These are phyloP conservation scores for Buddleja alternifolia DNA, from an alignment of 257 asterid genomes.

Conservation along the genomic window DNA sequence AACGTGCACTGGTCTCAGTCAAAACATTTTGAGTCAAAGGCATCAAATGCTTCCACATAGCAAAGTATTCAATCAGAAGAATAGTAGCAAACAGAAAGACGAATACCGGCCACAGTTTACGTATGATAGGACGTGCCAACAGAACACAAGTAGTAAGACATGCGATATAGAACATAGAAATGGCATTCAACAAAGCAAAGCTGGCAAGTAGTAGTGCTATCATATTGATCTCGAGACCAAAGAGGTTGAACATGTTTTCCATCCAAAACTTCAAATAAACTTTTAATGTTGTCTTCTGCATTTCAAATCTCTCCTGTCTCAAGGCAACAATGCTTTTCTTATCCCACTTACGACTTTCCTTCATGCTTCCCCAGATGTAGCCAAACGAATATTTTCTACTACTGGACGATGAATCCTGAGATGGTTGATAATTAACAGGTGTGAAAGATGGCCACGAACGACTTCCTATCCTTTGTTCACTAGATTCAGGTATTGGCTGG, in stretches of 20 bases:
- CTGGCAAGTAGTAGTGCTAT: conserved; percentile 83
- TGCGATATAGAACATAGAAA: conserved; percentile 78
- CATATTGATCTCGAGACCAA: conserved; percentile 99
- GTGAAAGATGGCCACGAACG: conserved; percentile 61
- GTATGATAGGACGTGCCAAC: conserved; percentile 71
- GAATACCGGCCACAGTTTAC: conserved; percentile 81
- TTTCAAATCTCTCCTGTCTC: conserved; percentile 89
- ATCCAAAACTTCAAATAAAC: conserved; percentile 93
- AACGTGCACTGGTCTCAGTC: conserved; percentile 43
- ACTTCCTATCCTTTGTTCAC: conserved; percentile 51
- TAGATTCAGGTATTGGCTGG: conserved; percentile 43
- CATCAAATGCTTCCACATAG: conserved; percentile 80
- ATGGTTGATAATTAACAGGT: conserved; percentile 41
- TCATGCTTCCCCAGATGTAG: conserved; percentile 84
- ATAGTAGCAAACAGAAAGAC: conserved; percentile 74
- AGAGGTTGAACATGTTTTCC: conserved; percentile 94
- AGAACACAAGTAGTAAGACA: conserved; percentile 88
- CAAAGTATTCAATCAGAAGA: conserved; percentile 81
- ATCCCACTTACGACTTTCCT: conserved; percentile 89
- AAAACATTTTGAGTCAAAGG: conserved; percentile 43
- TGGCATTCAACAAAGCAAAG: conserved; percentile 84
- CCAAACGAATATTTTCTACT: conserved; percentile 61
- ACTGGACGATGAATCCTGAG: conserved; percentile 47
- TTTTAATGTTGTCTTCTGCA: conserved; percentile 82
- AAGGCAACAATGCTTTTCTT: conserved; percentile 64